Conservation (phyloP, 352 stramenopile genomes). For the Globisporangium alternatum region DNA sequence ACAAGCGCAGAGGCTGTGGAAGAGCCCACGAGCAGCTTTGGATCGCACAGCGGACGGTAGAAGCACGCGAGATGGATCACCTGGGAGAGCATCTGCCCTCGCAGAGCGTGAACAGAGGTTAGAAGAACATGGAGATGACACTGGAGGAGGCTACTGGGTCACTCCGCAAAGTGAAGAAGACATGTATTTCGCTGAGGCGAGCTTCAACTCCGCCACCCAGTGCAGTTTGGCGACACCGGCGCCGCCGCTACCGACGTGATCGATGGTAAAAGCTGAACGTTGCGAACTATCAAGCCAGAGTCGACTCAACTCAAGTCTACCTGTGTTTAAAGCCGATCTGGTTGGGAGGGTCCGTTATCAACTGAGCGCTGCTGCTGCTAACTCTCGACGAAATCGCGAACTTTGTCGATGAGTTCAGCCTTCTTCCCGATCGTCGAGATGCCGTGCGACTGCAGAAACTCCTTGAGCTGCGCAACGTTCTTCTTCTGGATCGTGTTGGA, state of each 20-base stretch:
- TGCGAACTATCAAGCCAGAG: neutral
- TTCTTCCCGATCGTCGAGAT: constrained; percentile 50
- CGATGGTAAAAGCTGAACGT: neutral
- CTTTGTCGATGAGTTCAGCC: constrained; percentile 54
- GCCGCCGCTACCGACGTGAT: constrained; percentile 3
- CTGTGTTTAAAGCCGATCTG: no score
- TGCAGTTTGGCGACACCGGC: neutral
- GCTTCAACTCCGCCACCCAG: neutral
- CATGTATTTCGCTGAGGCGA: neutral
- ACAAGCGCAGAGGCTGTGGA: constrained; percentile 2
- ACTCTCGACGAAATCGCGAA: constrained; percentile 40
- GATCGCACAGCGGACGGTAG: neutral
- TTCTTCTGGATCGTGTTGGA: constrained; percentile 69
- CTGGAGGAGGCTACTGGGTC: neutral
- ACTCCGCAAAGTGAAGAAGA: constrained; percentile 3
- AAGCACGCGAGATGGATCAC: neutral
- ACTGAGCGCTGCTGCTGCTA: neutral
- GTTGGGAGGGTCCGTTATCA: neutral
- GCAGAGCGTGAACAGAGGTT: neutral
- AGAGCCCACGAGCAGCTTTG: constrained; percentile 12
- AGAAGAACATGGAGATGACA: neutral
- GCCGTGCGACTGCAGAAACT: constrained; percentile 52
- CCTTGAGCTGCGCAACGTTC: constrained; percentile 65
- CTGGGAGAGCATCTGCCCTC: neutral
- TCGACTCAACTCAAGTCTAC: no score